phyloP scores from a whole-genome alignment of 2,329 filamentous ascomycete genomes.

The Stachybotrys chartarum region DNA sequence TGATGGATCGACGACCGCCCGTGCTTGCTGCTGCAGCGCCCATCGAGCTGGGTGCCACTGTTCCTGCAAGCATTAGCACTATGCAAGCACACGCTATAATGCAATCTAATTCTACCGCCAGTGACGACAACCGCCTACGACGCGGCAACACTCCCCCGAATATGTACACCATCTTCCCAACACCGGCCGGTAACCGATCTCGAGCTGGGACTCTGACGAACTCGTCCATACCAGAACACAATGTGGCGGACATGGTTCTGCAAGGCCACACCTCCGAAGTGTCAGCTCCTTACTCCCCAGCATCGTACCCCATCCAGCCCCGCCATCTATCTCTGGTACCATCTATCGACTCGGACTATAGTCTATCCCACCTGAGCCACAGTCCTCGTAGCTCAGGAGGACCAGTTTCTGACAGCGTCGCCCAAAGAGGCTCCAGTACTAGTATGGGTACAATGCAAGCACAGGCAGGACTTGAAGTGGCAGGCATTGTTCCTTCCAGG shows the following conservation, averaged over 20 bases:
- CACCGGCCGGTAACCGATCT: conserved; percentile 7
- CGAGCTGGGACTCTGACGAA: conserved; percentile 15
- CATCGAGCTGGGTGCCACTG: background rate
- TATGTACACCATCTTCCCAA: conserved; percentile 15
- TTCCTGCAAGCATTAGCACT: background rate
- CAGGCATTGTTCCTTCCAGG: background rate
- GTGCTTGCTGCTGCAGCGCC: conserved; percentile 5
- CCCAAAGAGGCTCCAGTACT: background rate
- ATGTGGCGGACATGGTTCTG: conserved; percentile 8
- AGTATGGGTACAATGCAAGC: background rate
- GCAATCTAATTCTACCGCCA: conserved; percentile 2
- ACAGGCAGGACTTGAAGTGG: background rate
- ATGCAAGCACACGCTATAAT: conserved; percentile 1
- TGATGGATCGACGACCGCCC: background rate
- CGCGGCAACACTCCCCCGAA: background rate
- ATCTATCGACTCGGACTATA: background rate
- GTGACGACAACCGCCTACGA: background rate
- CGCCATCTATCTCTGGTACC: background rate
- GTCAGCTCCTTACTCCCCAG: background rate
- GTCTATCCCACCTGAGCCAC: background rate
- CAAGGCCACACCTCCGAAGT: background rate
- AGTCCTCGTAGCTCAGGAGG: background rate
- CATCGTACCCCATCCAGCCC: background rate
- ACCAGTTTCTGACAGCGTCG: background rate
- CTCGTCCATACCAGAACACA: conserved; percentile 17